Conservation (phyloP, 1,284 basidiomycete genomes). For the Vanrija sp. region DNA sequence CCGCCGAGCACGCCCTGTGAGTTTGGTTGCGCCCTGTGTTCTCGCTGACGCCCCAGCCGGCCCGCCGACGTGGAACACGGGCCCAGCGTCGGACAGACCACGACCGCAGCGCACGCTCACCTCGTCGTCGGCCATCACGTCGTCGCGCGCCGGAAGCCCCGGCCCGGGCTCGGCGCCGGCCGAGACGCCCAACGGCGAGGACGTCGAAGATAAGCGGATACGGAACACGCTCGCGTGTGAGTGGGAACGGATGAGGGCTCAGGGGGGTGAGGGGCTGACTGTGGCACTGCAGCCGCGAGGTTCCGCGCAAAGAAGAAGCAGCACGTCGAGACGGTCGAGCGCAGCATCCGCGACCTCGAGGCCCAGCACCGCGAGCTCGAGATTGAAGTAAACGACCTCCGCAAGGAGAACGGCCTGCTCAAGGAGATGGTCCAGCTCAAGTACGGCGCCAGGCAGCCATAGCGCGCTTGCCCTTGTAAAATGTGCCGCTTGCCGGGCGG, state of each 20-base stretch:
- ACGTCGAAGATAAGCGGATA: conserved; percentile 31
- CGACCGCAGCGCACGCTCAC: background rate
- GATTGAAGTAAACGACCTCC: conserved; percentile 25
- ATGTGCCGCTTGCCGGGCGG: too few species aligned
- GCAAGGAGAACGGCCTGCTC: conserved; percentile 32
- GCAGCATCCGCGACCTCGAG: conserved; percentile 27
- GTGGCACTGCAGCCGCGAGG: conserved; percentile 23
- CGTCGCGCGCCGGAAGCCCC: background rate
- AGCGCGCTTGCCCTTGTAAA: too few species aligned
- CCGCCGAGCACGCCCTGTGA: too few species aligned
- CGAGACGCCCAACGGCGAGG: conserved; percentile 4
- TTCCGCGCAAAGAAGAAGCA: conserved; percentile 35
- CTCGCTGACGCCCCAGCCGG: background rate
- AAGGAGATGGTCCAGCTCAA: conserved; percentile 35
- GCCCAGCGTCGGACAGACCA: background rate
- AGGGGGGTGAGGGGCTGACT: background rate
- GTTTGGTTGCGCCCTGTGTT: too few species aligned
- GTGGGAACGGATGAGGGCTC: conserved; percentile 3
- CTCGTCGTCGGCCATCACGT: background rate
- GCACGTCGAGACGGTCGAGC: conserved; percentile 22
- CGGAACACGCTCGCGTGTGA: conserved; percentile 35
- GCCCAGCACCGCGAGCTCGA: conserved; percentile 22
- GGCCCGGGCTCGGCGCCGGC: background rate
- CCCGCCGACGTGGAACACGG: background rate
- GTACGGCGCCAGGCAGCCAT: conserved; percentile 14